These are phyloP conservation scores for Zopfochytrium polystomum DNA, from an alignment of 371 early-diverging fungal genomes.

Conservation along the genomic window DNA sequence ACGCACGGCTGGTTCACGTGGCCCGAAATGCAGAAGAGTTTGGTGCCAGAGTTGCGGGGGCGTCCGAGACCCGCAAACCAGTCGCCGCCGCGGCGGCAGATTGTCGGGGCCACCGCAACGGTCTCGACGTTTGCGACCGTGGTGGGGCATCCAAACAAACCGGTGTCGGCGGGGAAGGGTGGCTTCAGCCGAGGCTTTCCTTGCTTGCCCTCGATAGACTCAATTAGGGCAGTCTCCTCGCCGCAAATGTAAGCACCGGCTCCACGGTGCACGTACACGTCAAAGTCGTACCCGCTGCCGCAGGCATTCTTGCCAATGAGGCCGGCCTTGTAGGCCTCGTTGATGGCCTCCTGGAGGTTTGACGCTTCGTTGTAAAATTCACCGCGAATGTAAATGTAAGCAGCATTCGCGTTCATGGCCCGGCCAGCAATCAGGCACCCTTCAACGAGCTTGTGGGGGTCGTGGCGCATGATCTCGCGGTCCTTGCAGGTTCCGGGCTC, in stretches of 20 bases:
- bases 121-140: conserved; percentile 98
- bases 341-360: conserved; percentile 90
- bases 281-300: conserved; percentile 93
- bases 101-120: conserved; percentile 95
- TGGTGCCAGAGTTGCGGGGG: conserved; percentile 90
- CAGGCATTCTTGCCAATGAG: conserved; percentile 97
- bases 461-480: conserved; percentile 96
- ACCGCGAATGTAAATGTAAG: conserved; percentile 97
- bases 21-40: conserved; percentile 95
- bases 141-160: conserved; percentile 97
- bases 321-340: conserved; percentile 93
- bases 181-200: conserved; percentile 98
- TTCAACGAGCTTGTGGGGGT: conserved; percentile 96
- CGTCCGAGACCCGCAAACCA: conserved; percentile 96
- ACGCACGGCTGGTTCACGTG: conserved; percentile 97
- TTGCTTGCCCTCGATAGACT: conserved; percentile 96
- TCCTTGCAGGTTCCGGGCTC: conserved; percentile 99
- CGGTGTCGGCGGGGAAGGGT: conserved; percentile 97
- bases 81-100: conserved; percentile 82
- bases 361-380: conserved; percentile 97
- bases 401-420: conserved; percentile 95
- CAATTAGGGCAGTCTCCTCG: conserved; percentile 96
- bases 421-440: conserved; percentile 95
- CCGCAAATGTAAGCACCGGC: conserved; percentile 97
- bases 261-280: conserved; percentile 94